Evolutionary conservation across 345 rosid genomes (phyloP), one percentile per base, ranked within the genome.

Genomic region (Carallia brachiata): DNA sequence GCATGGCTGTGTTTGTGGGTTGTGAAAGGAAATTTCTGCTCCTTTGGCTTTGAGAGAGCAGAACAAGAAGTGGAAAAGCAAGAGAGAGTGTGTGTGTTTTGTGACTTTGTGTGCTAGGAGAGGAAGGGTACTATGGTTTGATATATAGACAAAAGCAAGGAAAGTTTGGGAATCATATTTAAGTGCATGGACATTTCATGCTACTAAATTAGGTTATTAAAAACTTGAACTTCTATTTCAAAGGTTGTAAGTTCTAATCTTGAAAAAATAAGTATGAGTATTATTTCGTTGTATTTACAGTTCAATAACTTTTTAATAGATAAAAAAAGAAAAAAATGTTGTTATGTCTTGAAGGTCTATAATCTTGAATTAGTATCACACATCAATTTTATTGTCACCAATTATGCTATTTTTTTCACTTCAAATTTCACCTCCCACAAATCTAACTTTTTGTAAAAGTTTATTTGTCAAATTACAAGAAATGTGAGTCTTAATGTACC

Each of bases 1-100:
- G 79, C 85, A 82, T 84, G 80, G 27, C 55, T 63, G 15, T 12
- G 39, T n/a, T 31, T 54, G n/a, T 18, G 19, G 48, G 61, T 2
- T 62, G 8, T 31, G 57, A 7, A 34, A 7, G 8, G 47, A 52
- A 17, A 6, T 19, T 36, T 47, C 5, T 31, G 31, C 28, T 32
- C 6, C 23, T 32, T 3, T 23, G 23, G 17, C 1, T 16, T 12
- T 2, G 66, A 58, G 37, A 60, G 36, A 44, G 31, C 16, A 27
- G 55, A 32, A 27, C 60, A 12, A 2, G 23, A 12, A 52, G 17
- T 13, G 50, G 23, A 50, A 23, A 12, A 36, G 47, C 53, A 13
- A 47, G 69, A 34, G 4, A 31, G 47, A 31, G 44, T 50, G 44
- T 18, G 28, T 63, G 55, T 30, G 8, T 34, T 18, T 37, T 53